A percentile compares a stretch with the other conserved stretches of the same genome.
Evolutionary conservation across 192 early-diverging fungal genomes (phyloP).

Genomic region (Chytriomyces sp.): DNA sequence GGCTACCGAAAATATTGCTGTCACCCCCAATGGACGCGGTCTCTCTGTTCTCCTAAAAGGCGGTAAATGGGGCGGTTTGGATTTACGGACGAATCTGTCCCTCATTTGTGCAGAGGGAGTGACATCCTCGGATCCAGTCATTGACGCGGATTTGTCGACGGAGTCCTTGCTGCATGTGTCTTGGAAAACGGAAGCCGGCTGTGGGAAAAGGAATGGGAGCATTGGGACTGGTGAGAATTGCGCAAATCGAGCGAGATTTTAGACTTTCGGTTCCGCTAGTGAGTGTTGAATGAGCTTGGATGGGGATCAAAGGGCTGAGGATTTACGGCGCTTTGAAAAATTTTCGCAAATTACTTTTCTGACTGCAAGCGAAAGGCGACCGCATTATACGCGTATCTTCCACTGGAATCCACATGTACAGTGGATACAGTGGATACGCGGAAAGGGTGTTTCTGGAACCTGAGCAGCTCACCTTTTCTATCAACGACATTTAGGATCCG

Average conservation of each 20-base stretch:
- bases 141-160: background rate
- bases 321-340: too few species aligned
- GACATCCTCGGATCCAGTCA: conserved; percentile 1
- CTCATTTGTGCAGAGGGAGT: conserved; percentile 10
- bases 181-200: conserved; percentile 1
- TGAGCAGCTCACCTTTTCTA: background rate
- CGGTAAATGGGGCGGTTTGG: background rate
- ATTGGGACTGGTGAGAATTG: background rate
- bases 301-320: too few species aligned
- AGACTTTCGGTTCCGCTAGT: too few species aligned
- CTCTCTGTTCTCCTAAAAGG: background rate
- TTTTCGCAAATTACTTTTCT: too few species aligned
- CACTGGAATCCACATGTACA: too few species aligned
- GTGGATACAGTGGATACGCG: too few species aligned
- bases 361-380: too few species aligned
- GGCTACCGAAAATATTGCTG: background rate
- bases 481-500: background rate
- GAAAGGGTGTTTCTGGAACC: too few species aligned
- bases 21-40: background rate
- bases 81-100: background rate
- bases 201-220: background rate
- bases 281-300: too few species aligned
- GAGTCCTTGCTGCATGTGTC: background rate
- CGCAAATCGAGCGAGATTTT: too few species aligned
- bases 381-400: too few species aligned